Evolutionary conservation across 2,329 filamentous ascomycete species (phyloP).

Genomic region (Alternaria brassicae): DNA sequence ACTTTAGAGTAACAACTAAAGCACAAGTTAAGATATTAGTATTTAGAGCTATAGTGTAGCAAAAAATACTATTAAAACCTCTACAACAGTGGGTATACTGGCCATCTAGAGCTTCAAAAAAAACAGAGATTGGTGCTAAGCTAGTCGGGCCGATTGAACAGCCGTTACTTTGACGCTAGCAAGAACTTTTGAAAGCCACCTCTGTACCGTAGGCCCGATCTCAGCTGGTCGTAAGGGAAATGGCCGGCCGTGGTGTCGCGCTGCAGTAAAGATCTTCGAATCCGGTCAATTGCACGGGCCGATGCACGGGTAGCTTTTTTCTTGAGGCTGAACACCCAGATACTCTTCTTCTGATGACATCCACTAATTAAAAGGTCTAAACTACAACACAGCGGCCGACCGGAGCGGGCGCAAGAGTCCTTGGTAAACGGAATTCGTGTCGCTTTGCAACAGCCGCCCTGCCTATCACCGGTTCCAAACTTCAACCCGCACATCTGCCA

Average conservation of each 20-base stretch:
- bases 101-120: too few species aligned
- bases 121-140: too few species aligned
- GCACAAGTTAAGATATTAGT: too few species aligned
- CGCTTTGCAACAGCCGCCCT: neutral
- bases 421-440: neutral
- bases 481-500: conserved; percentile 35
- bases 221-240: neutral
- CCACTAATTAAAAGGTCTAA: neutral
- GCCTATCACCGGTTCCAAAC: conserved; percentile 1
- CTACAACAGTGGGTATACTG: too few species aligned
- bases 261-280: neutral
- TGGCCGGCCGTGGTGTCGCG: neutral
- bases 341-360: neutral
- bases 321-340: neutral
- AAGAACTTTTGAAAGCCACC: too few species aligned
- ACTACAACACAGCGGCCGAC: neutral
- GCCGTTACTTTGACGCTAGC: too few species aligned
- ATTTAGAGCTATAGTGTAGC: too few species aligned
- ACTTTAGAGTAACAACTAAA: too few species aligned
- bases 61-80: too few species aligned
- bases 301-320: neutral
- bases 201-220: conserved; percentile 1
- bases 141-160: too few species aligned
- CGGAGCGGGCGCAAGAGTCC: neutral
- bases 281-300: neutral